phyloP scores from a whole-genome alignment of 805 yeast species.

The Metschnikowia reukaufii region DNA sequence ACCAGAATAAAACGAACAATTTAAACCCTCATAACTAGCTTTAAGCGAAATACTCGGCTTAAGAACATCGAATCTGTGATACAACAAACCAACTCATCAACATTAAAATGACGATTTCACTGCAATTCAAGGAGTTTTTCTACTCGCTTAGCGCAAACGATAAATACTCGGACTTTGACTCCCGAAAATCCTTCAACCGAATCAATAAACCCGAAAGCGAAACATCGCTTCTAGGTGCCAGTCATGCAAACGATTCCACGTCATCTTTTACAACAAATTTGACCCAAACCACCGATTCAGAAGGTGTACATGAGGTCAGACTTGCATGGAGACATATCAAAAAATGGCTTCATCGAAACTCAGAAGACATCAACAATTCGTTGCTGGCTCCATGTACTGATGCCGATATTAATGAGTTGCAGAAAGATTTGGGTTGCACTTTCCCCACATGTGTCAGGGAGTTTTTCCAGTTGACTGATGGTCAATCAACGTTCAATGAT shows the following conservation, averaged over 20 bases:
- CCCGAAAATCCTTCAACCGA: constrained; percentile 45
- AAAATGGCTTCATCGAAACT: constrained; percentile 74
- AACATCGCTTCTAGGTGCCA: constrained; percentile 29
- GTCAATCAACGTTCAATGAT: constrained; percentile 70
- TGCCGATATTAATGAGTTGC: constrained; percentile 78
- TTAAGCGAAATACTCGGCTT: no score
- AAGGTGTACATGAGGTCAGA: constrained; percentile 72
- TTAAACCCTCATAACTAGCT: no score
- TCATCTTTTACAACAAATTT: constrained; percentile 17
- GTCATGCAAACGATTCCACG: constrained; percentile 28
- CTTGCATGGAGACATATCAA: constrained; percentile 90
- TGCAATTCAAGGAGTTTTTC: constrained; percentile 55
- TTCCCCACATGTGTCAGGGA: constrained; percentile 84
- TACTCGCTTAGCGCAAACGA: constrained; percentile 67
- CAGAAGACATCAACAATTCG: constrained; percentile 79
- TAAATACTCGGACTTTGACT: constrained; percentile 66
- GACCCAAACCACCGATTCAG: constrained; percentile 40
- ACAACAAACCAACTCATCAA: not conserved
- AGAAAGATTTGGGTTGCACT: constrained; percentile 69
- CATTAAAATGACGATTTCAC: constrained; percentile 25
- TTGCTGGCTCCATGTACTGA: constrained; percentile 76
- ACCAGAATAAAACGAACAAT: no score
- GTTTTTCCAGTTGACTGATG: constrained; percentile 81
- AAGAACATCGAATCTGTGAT: not conserved
- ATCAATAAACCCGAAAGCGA: constrained; percentile 43